Evolutionary conservation across 139 green algal genomes (phyloP).

Genomic region (Chlorella sp.): DNA sequence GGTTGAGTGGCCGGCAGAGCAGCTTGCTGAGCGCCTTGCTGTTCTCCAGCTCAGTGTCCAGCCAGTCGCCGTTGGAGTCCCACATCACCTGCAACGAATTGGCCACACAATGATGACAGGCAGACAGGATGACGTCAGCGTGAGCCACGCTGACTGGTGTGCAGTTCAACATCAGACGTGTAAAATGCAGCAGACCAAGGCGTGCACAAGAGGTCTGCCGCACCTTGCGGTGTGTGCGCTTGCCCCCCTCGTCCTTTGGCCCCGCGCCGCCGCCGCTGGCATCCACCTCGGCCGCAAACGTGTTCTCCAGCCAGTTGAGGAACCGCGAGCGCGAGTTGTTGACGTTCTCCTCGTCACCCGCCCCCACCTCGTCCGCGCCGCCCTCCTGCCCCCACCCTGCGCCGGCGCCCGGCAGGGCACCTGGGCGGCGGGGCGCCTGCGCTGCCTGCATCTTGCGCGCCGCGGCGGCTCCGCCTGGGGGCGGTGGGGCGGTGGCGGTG

Average conservation of each 20-base stretch:
- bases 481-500: not conserved
- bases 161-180: no score
- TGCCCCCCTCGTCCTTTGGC: not conserved
- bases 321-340: conserved; percentile 28
- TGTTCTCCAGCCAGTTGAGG: conserved; percentile 51
- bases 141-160: no score
- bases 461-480: conserved; percentile 4
- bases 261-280: not conserved
- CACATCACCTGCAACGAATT: conserved; percentile 33
- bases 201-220: conserved; percentile 1
- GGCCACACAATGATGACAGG: no score
- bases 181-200: no score
- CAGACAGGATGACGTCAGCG: no score
- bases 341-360: not conserved
- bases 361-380: not conserved
- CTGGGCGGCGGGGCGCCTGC: not conserved
- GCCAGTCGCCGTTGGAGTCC: conserved; percentile 51
- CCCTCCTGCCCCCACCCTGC: no score
- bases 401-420: not conserved
- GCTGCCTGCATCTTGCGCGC: not conserved
- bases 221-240: not conserved
- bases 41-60: conserved; percentile 40
- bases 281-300: conserved; percentile 29
- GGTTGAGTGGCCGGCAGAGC: conserved; percentile 43
- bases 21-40: conserved; percentile 33